Percentiles rank a stretch among this genome's conserved stretches.
These are phyloP conservation scores for Candida manassasensis DNA, from an alignment of 805 yeast species.

Conservation along the genomic window DNA sequence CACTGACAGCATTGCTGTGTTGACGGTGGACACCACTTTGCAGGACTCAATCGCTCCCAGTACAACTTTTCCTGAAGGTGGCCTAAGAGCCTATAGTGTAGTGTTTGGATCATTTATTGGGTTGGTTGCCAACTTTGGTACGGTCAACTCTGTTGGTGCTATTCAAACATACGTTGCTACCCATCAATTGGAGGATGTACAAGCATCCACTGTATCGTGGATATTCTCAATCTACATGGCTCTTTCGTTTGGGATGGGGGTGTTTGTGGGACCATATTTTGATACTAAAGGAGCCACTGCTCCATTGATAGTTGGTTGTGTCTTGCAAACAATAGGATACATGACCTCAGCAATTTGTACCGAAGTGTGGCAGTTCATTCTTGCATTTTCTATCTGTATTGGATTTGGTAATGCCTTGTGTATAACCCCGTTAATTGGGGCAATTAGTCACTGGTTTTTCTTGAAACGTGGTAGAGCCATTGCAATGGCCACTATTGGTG, in stretches of 20 bases:
- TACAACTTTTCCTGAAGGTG: constrained; percentile 24
- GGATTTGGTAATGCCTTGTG: constrained; percentile 59
- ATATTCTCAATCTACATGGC: constrained; percentile 34
- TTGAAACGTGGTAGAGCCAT: constrained; percentile 51
- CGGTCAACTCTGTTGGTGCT: constrained; percentile 35
- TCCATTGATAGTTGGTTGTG: constrained; percentile 43
- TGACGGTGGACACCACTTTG: too few relatives aligned
- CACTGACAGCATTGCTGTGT: too few relatives aligned
- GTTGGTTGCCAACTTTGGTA: constrained; percentile 23
- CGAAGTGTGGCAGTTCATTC: constrained; percentile 53
- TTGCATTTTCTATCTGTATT: constrained; percentile 40
- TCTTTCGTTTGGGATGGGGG: constrained; percentile 23
- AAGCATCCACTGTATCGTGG: constrained; percentile 34
- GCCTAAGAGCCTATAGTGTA: constrained; percentile 18
- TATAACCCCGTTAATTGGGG: constrained; percentile 57
- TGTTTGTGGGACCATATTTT: constrained; percentile 53
- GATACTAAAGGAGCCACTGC: constrained; percentile 54
- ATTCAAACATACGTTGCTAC: constrained; percentile 34
- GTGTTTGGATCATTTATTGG: constrained; percentile 24
- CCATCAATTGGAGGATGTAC: constrained; percentile 28
- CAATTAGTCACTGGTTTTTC: constrained; percentile 63
- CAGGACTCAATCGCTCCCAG: too few relatives aligned
- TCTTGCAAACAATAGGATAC: constrained; percentile 42
- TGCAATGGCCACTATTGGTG: constrained; percentile 63
- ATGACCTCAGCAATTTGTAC: constrained; percentile 52